Evolutionary conservation across 208 protist genomes (phyloP).

Genomic region (Wallacemonas collosoma): DNA sequence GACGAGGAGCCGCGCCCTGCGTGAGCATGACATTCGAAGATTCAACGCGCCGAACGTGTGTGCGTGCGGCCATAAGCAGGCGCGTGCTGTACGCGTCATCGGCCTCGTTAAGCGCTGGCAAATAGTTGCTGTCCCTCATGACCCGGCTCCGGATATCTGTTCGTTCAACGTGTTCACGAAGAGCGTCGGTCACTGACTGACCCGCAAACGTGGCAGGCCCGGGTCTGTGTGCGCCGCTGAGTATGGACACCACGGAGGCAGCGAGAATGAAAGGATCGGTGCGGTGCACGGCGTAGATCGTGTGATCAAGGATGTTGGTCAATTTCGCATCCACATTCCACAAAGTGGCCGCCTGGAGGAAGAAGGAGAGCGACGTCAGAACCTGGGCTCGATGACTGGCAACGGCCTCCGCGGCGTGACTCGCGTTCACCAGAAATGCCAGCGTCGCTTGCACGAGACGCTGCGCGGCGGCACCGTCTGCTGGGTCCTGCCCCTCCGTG

Average conservation of each 20-base stretch:
- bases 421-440: neutral
- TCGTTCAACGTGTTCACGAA: neutral
- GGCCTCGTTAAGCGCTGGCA: neutral
- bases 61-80: slow-evolving; percentile 22
- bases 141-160: slow-evolving; percentile 3
- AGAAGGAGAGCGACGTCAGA: slow-evolving; percentile 25
- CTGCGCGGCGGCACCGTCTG: neutral
- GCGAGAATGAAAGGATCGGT: slow-evolving; percentile 62
- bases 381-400: neutral
- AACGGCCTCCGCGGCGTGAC: neutral
- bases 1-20: neutral
- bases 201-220: neutral
- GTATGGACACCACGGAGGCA: slow-evolving; percentile 31
- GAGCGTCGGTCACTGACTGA: neutral
- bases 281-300: slow-evolving; percentile 38
- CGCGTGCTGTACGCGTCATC: slow-evolving; percentile 30
- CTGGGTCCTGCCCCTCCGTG: neutral
- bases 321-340: slow-evolving; percentile 19
- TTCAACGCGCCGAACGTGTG: neutral
- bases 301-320: slow-evolving; percentile 23
- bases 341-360: slow-evolving; percentile 27
- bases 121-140: slow-evolving; percentile 30
- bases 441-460: neutral
- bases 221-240: neutral
- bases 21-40: neutral